Evolutionary conservation across 176 grass and related monocot genomes (phyloP).

Genomic region (Oryza brachyantha): DNA sequence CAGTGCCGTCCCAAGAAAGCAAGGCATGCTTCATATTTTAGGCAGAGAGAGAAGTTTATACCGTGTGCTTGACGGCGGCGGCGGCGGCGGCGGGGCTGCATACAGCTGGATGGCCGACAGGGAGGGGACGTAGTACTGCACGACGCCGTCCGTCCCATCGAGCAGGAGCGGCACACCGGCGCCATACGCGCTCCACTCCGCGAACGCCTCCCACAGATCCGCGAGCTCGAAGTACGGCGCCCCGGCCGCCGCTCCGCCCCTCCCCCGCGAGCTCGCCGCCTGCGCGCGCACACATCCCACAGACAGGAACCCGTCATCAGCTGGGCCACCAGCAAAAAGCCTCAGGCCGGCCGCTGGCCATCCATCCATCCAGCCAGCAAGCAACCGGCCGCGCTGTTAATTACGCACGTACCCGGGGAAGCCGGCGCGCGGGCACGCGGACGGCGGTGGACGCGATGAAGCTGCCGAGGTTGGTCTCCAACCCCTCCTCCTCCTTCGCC

Average conservation of each 20-base stretch:
- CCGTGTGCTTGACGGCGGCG: slow-evolving; percentile 21
- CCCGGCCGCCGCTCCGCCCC: background rate
- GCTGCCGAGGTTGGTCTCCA: slow-evolving; percentile 52
- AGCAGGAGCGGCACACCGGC: slow-evolving; percentile 67
- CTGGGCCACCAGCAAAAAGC: background rate
- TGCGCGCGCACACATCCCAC: background rate
- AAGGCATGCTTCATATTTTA: background rate
- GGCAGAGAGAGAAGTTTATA: background rate
- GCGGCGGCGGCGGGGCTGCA: slow-evolving; percentile 22
- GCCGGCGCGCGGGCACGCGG: slow-evolving; percentile 44
- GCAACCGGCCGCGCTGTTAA: background rate
- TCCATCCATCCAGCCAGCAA: background rate
- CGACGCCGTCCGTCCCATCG: slow-evolving; percentile 56
- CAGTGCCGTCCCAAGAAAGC: background rate
- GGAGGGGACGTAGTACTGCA: slow-evolving; percentile 87
- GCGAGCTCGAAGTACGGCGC: slow-evolving; percentile 54
- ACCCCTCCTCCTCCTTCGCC: background rate
- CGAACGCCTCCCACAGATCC: slow-evolving; percentile 85
- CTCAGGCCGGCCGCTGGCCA: too few species aligned
- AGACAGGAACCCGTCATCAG: slow-evolving; percentile 3
- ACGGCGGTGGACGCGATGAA: slow-evolving; percentile 63
- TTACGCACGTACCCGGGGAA: slow-evolving; percentile 33
- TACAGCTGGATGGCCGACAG: slow-evolving; percentile 81
- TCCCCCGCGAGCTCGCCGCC: slow-evolving; percentile 20
- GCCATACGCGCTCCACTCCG: slow-evolving; percentile 85